Conservation (phyloP, 2,329 filamentous ascomycete genomes). For the Fusarium sororula region DNA sequence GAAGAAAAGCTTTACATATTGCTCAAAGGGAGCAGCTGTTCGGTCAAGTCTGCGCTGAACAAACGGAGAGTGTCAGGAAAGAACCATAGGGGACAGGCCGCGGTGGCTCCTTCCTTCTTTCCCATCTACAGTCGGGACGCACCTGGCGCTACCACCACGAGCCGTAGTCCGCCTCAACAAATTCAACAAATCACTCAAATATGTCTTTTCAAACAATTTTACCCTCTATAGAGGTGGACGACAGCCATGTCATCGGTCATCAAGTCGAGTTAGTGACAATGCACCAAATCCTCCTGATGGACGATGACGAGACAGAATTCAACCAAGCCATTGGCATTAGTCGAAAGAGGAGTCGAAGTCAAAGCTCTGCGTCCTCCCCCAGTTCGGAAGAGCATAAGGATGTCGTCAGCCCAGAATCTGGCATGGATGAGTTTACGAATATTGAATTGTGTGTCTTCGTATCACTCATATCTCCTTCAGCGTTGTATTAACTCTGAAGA, state of each 20-base stretch:
- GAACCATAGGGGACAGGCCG: background rate
- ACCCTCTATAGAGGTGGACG: background rate
- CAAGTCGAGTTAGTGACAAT: background rate
- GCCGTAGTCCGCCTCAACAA: background rate
- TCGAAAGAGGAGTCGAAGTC: background rate
- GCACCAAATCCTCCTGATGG: background rate
- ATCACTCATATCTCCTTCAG: accelerated
- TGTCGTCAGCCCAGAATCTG: background rate
- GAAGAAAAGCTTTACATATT: background rate
- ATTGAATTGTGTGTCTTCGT: conserved; percentile 21
- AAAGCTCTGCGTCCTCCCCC: background rate
- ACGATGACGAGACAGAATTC: background rate
- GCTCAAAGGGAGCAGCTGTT: background rate
- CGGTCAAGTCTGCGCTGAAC: background rate
- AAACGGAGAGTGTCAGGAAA: background rate
- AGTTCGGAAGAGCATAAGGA: background rate
- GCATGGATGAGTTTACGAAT: conserved; percentile 23
- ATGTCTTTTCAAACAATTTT: background rate
- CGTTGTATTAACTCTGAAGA: background rate
- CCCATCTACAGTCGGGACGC: background rate
- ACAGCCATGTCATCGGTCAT: background rate
- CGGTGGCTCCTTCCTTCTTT: conserved; percentile 1
- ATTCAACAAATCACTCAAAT: background rate
- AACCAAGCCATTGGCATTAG: background rate
- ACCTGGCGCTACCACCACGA: background rate